Conservation (phyloP, 371 early-diverging fungal species). For the Hamiltosporidium magnivora region DNA sequence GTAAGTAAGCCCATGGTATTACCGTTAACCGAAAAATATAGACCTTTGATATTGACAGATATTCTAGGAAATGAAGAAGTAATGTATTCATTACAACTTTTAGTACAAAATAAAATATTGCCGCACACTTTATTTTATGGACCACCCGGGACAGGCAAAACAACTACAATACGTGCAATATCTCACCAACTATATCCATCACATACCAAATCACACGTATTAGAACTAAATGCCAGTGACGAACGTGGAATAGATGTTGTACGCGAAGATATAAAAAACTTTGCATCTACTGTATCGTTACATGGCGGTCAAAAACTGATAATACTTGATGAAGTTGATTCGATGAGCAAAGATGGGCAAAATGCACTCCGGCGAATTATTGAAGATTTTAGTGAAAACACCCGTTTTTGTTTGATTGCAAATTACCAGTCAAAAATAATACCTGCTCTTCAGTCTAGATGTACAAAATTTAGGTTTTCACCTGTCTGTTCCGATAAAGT, state of each 20-base stretch:
- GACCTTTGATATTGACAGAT: slow-evolving; percentile 7
- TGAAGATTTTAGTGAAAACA: slow-evolving; percentile 86
- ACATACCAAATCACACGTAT: slow-evolving; percentile 65
- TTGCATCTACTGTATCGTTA: slow-evolving; percentile 65
- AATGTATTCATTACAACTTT: slow-evolving; percentile 35
- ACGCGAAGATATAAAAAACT: slow-evolving; percentile 84
- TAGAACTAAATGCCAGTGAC: slow-evolving; percentile 93
- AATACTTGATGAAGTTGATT: slow-evolving; percentile 91
- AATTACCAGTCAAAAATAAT: slow-evolving; percentile 93
- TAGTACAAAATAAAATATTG: slow-evolving; percentile 52
- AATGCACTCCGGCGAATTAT: slow-evolving; percentile 87
- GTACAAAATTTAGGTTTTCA: slow-evolving; percentile 86
- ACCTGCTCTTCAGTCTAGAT: slow-evolving; percentile 88
- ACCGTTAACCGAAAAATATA: not conserved
- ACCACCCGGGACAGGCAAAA: slow-evolving; percentile 93
- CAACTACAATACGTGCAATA: slow-evolving; percentile 78
- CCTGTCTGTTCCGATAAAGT: slow-evolving; percentile 70
- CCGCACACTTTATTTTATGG: slow-evolving; percentile 96
- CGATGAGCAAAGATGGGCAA: slow-evolving; percentile 87
- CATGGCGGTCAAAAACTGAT: slow-evolving; percentile 74
- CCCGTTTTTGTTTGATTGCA: slow-evolving; percentile 91
- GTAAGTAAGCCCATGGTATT: not conserved
- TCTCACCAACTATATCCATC: slow-evolving; percentile 70
- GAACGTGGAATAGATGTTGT: slow-evolving; percentile 98
- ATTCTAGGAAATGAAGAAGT: slow-evolving; percentile 49